Base-by-base conservation (phyloP, 768 basidiomycete species). In the Hysterangium stoloniferum region DNA sequence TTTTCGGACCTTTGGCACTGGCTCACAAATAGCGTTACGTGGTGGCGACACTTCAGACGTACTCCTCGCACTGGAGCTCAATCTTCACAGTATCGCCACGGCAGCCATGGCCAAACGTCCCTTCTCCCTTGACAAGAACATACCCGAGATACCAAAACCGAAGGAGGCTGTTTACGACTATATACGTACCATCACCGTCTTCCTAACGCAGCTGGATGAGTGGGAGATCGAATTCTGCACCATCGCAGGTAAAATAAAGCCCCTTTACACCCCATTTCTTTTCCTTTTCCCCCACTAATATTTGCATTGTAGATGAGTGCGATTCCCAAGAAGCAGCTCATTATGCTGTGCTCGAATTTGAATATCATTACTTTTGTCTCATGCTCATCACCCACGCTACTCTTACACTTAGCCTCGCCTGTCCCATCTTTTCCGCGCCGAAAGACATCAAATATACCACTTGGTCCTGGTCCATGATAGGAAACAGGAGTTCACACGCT, bases 141-240 rank as follows among this genome's bases (percentile, higher is more conserved):
- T n/a, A 3, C 49, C 37, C 17, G 19, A 24, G 8, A 41, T 51
- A 15, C 49, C 40, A 4, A 25, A 22, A 8, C 31, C 31, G 1
- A 17, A 40, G 4, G 38, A 51, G 5, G 38, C 49, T 6, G 31
- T 40, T 13, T 15, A 41, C 1, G 15, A 42, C 17, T 51, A 28
- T 42, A 41, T 51, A 2, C 19, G 29, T 5, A 51, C 29, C 6
- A 29, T 42, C 9, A 13, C 40, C 11, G 19, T 51, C 28, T 51
- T 31, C 19, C 34, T 51, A 19, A 51, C 49, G 17, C 35, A 29
- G 13, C 40, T 51, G 6, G 49, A 40, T 6, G 38, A 51, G 17
- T 51, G 49, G 49, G 49, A 51, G 24, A 51, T 51, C n/a, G 49
- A 51, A n/a, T 51, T 51, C 32, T 15, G 25, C 5, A 41, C 49